These are phyloP conservation scores for Tolypocladium nubicola DNA, from an alignment of 2,329 filamentous ascomycete genomes.

Conservation along the genomic window DNA sequence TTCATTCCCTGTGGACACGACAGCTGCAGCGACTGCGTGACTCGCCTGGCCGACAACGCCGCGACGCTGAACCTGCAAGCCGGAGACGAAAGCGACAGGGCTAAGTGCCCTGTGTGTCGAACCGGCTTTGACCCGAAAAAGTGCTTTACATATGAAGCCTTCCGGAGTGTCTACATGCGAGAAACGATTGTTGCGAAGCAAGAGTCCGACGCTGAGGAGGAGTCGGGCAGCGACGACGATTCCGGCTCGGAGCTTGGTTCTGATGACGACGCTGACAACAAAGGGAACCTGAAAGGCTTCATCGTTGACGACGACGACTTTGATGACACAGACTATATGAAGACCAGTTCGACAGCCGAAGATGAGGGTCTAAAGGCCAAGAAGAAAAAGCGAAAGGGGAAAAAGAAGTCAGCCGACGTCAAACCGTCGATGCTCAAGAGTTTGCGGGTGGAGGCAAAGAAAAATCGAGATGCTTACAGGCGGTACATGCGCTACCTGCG, in stretches of 20 bases:
- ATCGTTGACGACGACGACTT: slow-evolving; percentile 19
- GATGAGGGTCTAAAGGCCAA: slow-evolving; percentile 16
- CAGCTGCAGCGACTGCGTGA: slow-evolving; percentile 67
- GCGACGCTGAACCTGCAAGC: slow-evolving; percentile 41
- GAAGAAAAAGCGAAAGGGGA: slow-evolving; percentile 20
- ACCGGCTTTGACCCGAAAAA: slow-evolving; percentile 53
- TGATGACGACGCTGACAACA: slow-evolving; percentile 8
- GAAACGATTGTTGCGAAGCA: slow-evolving; percentile 28
- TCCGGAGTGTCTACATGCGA: slow-evolving; percentile 62
- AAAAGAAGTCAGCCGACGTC: slow-evolving; percentile 31
- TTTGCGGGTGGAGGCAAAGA: slow-evolving; percentile 56
- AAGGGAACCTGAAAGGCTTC: slow-evolving; percentile 23
- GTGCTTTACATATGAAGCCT: slow-evolving; percentile 63
- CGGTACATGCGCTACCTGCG: slow-evolving; percentile 60
- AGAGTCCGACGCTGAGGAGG: slow-evolving; percentile 22
- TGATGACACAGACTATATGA: slow-evolving; percentile 30
- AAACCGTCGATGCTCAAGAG: slow-evolving; percentile 46
- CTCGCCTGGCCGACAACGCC: slow-evolving; percentile 53
- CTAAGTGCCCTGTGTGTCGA: slow-evolving; percentile 70
- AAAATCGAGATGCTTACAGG: slow-evolving; percentile 53
- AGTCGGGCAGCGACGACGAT: slow-evolving; percentile 10
- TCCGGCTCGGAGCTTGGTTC: background rate
- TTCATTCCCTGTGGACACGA: slow-evolving; percentile 78
- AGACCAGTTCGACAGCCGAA: slow-evolving; percentile 42
- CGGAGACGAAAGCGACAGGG: slow-evolving; percentile 44